Base-by-base conservation (phyloP, 208 protist genomes). In the Leishmania guyanensis region DNA sequence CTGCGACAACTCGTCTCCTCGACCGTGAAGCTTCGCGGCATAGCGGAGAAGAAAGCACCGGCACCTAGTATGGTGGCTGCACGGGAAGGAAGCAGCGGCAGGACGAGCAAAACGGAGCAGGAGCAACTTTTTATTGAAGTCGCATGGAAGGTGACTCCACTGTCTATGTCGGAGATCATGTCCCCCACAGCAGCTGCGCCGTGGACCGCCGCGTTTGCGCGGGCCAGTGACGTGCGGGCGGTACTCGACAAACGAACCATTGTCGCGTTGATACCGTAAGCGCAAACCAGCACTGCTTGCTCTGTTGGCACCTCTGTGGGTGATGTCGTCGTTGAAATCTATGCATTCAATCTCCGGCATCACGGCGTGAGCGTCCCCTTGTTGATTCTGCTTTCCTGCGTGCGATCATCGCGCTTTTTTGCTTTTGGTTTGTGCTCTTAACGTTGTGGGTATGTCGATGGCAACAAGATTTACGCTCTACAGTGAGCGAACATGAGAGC, bases 81-180 rank as follows among this genome's bases (percentile, higher is more conserved):
- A 26, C 69, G 14, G 60, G 50, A 29, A 43, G n/a, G 16, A 22
- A 51, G 16, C 48, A 16, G 50, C 16, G 53, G 17, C 8, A 65
- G 46, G 3, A 29, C 51, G 17, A 65, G 20, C 22, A 56, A 58
- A 26, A 56, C 58, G 22, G 51, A 16, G 22, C 69, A 75, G 20
- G 77, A 71, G 43, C 6, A 17, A 0, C 33, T 36, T 48, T 85
- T 85, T 78, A n/a, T 85, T 3, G 51, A 80, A 9, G 39, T 85
- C 12, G 77, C 77, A 33, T 85, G 82, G 75, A 77, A 77, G 36
- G 77, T 81, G 26, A 5, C 66, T 26, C 82, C 82, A 43, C 56
- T 85, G 58, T 65, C 64, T 20, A 46, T 65, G 39, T 33, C 70
- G 3, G 82, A 85, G 54, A 73, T 85, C n/a, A 5, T 36, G 58